Conservation (phyloP, 371 early-diverging fungal genomes). For the Gilbertella persicaria region DNA sequence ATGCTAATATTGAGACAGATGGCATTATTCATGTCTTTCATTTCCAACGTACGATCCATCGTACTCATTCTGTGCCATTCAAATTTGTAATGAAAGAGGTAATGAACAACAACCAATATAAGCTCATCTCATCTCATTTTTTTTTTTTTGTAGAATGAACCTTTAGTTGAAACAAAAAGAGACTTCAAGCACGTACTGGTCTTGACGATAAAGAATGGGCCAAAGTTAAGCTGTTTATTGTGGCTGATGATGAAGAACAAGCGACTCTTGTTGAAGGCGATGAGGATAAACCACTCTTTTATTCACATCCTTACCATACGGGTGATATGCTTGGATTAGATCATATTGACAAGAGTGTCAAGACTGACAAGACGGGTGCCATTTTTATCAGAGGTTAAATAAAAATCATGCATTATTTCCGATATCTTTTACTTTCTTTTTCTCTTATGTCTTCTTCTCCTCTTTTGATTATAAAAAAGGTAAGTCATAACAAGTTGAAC, state of each 20-base stretch:
- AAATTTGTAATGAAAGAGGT: slow-evolving; percentile 66
- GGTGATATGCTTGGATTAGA: slow-evolving; percentile 69
- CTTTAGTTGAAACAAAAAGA: slow-evolving; percentile 68
- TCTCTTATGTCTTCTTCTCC: background rate
- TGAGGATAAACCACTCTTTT: slow-evolving; percentile 24
- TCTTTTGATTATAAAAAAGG: background rate
- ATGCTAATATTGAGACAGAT: slow-evolving; percentile 31
- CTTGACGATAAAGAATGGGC: slow-evolving; percentile 86
- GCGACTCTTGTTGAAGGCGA: slow-evolving; percentile 46
- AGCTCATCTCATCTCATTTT: background rate
- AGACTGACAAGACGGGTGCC: slow-evolving; percentile 50
- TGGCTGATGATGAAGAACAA: slow-evolving; percentile 30
- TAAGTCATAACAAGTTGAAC: background rate
- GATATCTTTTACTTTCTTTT: background rate
- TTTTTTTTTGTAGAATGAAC: slow-evolving; percentile 58
- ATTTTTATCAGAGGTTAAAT: slow-evolving; percentile 57
- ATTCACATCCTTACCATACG: slow-evolving; percentile 2
- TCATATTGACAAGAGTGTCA: slow-evolving; percentile 63
- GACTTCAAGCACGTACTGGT: slow-evolving; percentile 74
- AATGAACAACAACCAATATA: background rate
- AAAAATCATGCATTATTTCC: background rate
- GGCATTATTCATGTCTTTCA: slow-evolving; percentile 68
- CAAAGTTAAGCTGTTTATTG: slow-evolving; percentile 70
- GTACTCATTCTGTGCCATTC: slow-evolving; percentile 87
- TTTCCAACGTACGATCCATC: slow-evolving; percentile 65